Percentiles rank a stretch among this genome's conserved stretches.
phyloP scores from a whole-genome alignment of 345 rosid genomes.

The Eucalyptus camaldulensis region DNA sequence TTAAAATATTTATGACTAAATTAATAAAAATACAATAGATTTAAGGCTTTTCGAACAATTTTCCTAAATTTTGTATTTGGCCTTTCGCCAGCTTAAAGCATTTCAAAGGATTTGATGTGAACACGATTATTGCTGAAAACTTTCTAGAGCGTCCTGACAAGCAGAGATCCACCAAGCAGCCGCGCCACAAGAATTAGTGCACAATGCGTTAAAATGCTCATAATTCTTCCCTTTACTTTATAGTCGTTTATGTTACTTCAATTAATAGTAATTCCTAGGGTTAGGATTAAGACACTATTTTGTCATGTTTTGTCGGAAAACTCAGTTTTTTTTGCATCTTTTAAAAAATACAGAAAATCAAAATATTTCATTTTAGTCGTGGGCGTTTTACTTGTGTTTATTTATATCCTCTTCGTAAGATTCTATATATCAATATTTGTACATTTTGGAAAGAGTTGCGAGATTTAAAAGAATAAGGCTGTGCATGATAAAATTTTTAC shows the following conservation, averaged over 20 bases:
- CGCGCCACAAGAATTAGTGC: not conserved
- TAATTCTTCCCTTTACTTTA: not conserved
- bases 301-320: not conserved
- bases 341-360: not conserved
- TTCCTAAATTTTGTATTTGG: no score
- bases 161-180: not conserved
- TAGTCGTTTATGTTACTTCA: not conserved
- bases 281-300: not conserved
- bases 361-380: no score
- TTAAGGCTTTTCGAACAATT: no score
- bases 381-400: no score
- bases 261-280: not conserved
- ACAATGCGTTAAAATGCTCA: not conserved
- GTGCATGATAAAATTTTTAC: no score
- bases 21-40: no score
- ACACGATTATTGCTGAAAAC: not conserved
- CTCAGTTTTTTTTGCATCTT: not conserved
- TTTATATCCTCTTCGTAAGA: not conserved
- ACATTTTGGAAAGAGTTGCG: not conserved
- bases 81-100: no score
- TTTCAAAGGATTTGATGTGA: not conserved
- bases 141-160: not conserved
- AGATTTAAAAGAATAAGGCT: not conserved
- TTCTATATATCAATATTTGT: not conserved
- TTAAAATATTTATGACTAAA: fast-evolving